A percentile compares a stretch with the other conserved stretches of the same genome.
Conservation (phyloP, 2,329 filamentous ascomycete genomes). For the Ophiosphaerella herpotricha region DNA sequence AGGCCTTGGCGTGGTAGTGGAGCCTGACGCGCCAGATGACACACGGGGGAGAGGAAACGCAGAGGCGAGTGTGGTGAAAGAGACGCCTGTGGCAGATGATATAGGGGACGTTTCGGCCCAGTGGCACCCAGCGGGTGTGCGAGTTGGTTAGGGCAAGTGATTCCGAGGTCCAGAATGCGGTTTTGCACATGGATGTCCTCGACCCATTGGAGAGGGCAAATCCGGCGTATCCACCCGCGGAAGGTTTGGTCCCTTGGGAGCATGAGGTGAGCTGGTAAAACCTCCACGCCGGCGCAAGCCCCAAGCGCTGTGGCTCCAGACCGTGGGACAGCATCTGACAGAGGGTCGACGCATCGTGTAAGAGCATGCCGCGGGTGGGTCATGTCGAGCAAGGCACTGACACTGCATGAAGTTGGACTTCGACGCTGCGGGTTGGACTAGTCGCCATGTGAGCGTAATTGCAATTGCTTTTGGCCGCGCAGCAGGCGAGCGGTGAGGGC, state of each 20-base stretch:
- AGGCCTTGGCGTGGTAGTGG: constrained; percentile 22
- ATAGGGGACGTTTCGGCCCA: constrained; percentile 18
- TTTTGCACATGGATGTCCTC: neutral
- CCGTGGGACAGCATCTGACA: constrained; percentile 26
- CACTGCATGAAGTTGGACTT: constrained; percentile 18
- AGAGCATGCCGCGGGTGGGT: constrained; percentile 19
- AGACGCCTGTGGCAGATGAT: constrained; percentile 12
- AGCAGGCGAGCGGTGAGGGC: constrained; percentile 28
- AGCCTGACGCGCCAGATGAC: constrained; percentile 34
- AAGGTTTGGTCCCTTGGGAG: constrained; percentile 21
- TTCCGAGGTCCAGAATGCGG: constrained; percentile 20
- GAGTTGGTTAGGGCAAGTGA: constrained; percentile 10
- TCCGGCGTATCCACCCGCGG: constrained; percentile 18
- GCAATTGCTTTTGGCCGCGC: constrained; percentile 18
- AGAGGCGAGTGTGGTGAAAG: neutral
- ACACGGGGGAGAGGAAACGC: constrained; percentile 15
- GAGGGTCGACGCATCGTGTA: constrained; percentile 21
- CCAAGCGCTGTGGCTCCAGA: constrained; percentile 25
- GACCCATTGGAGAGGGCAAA: constrained; percentile 21
- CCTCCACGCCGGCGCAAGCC: constrained; percentile 30
- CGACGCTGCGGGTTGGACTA: constrained; percentile 5
- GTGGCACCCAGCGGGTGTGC: constrained; percentile 15
- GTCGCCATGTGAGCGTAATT: constrained; percentile 14
- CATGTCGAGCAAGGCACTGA: constrained; percentile 7
- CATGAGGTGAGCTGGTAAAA: constrained; percentile 21